phyloP scores from a whole-genome alignment of 176 grass and related monocot genomes.

The Juncus effusus region DNA sequence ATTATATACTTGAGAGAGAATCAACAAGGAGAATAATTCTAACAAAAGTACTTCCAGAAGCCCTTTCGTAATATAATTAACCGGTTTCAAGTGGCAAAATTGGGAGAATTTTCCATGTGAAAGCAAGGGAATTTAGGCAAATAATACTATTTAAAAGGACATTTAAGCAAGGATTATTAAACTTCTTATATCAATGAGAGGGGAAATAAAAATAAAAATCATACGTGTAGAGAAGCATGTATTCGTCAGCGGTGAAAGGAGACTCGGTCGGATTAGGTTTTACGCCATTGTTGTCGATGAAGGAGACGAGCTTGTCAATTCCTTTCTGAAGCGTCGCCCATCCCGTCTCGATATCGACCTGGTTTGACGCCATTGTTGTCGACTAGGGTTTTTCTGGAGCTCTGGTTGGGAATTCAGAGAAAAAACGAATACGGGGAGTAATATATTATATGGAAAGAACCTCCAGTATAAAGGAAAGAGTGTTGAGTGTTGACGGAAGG shows the following conservation, averaged over 20 bases:
- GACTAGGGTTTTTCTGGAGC: constrained; percentile 4
- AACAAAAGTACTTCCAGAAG: too few relatives aligned
- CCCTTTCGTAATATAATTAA: too few relatives aligned
- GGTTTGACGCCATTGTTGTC: background rate
- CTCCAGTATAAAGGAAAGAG: too few relatives aligned
- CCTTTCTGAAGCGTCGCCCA: background rate
- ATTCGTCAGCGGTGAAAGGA: background rate
- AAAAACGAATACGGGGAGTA: too few relatives aligned
- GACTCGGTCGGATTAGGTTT: background rate
- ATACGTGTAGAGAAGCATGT: background rate
- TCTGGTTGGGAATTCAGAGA: too few relatives aligned
- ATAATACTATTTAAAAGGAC: too few relatives aligned
- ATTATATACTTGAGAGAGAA: background rate
- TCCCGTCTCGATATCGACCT: background rate
- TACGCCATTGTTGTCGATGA: background rate
- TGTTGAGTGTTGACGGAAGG: too few relatives aligned
- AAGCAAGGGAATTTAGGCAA: too few relatives aligned
- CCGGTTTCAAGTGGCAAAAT: too few relatives aligned
- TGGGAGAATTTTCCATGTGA: too few relatives aligned
- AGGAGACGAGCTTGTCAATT: background rate
- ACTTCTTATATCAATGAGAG: background rate
- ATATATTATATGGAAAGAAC: too few relatives aligned
- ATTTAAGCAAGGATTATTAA: too few relatives aligned
- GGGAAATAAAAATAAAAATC: background rate
- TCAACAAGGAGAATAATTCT: background rate